Evolutionary conservation across 441 rosid genomes (phyloP), one percentile per base, ranked within the genome.

Genomic region (Arabidopsis lyrata): DNA sequence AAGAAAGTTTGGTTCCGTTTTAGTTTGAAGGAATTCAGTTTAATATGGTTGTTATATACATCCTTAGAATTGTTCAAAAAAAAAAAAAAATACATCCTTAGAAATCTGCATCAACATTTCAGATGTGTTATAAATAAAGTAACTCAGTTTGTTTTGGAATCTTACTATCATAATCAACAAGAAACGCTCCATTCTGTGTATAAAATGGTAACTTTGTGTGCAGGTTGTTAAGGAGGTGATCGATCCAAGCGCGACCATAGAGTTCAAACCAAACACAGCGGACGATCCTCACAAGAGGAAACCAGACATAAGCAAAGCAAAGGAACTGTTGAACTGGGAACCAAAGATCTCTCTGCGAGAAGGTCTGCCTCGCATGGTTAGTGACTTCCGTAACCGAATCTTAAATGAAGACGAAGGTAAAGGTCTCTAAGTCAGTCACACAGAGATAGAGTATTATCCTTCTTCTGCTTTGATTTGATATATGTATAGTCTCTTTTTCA

Each of bases 271-370:
- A 20, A 95, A 95, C 77, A 95, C 99, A 52, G 96, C 95, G 0
- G 99, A 95, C 38, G 98, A 95, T 81, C 99, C 99, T 6, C 97
- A 91, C 74, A 92, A 81, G 85, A 89, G 99, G 83, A 95, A 95
- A 80, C 98, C 98, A 6, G 98, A 95, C 69, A 92, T 95, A 66
- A 81, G 84, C 90, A 92, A 89, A 80, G 99, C 99, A 38, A 95
- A 89, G 84, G 88, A 92, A 66, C 78, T 86, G 38, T 84, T 95
- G 70, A 92, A 88, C 88, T 92, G 99, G 99, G 91, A 88, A 68
- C 99, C 99, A 6, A 92, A 87, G 78, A 74, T 95, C 27, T 76
- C 97, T 13, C 83, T 95, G 62, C 83, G 88, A 72, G 97, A 89
- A 4, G 98, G 99, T 31, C 80, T 95, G 74, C 99, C 99, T 49